phyloP scores from a whole-genome alignment of 2,329 filamentous ascomycete species.

The Aureobasidium pullulans region DNA sequence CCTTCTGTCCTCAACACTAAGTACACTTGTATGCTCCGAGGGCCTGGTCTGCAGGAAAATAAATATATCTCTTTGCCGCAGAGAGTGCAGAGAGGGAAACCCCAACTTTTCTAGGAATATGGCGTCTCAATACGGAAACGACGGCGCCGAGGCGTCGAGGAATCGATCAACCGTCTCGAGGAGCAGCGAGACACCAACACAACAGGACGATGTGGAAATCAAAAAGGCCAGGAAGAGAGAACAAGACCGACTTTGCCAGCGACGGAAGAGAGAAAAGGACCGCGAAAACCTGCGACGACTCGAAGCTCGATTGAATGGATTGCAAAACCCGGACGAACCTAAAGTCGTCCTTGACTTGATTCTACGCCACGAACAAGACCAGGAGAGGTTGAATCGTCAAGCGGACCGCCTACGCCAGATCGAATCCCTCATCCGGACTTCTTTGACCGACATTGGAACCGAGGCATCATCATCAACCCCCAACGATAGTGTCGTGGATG shows the following conservation, averaged over 20 bases:
- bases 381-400: conserved; percentile 9
- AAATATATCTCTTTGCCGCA: not conserved
- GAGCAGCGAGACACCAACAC: conserved; percentile 5
- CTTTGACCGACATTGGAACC: conserved; percentile 1
- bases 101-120: not conserved
- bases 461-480: not conserved
- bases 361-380: conserved; percentile 12
- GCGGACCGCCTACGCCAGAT: conserved; percentile 12
- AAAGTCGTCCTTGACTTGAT: conserved; percentile 13
- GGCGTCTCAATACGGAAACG: not conserved
- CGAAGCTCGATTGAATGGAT: conserved; percentile 13
- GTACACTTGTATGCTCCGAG: conserved; percentile 1
- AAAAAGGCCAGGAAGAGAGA: conserved; percentile 11
- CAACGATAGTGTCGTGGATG: not conserved
- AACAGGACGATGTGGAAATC: conserved; percentile 9
- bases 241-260: conserved; percentile 13
- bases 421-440: conserved; percentile 4
- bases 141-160: not conserved
- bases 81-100: not conserved
- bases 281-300: conserved; percentile 13
- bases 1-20: conserved; percentile 8
- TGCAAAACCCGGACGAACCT: conserved; percentile 10
- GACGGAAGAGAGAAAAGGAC: conserved; percentile 14
- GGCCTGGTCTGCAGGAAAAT: not conserved
- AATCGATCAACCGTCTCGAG: conserved; percentile 4